Percentiles rank a stretch among this genome's conserved stretches.
Evolutionary conservation across 441 rosid species (phyloP).

Genomic region (Erysimum cheiri): DNA sequence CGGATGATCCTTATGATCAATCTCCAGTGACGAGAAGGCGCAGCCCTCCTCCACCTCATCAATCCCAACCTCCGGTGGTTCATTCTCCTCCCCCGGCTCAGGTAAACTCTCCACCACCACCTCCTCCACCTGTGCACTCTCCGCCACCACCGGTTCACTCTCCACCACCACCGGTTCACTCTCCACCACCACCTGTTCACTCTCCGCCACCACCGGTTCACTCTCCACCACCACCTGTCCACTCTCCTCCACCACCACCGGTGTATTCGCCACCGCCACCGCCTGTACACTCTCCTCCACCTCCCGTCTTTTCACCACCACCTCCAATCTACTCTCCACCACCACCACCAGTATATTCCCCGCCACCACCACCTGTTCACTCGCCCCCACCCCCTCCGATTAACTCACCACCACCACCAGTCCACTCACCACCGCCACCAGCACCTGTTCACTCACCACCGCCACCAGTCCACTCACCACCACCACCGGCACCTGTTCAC

Average conservation of each 20-base stretch:
- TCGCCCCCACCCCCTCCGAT: constrained; percentile 30
- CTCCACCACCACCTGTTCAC: constrained; percentile 27
- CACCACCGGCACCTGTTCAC: constrained; percentile 1
- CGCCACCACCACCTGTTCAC: constrained; percentile 24
- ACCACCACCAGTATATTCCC: constrained; percentile 5
- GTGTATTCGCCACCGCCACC: constrained; percentile 32
- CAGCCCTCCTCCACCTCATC: constrained; percentile 13
- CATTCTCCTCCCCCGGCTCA: constrained; percentile 5
- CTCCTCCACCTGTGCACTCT: constrained; percentile 1
- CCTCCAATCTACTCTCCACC: constrained; percentile 26
- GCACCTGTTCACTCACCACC: constrained; percentile 24
- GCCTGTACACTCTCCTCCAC: constrained; percentile 28
- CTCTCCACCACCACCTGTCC: constrained; percentile 31
- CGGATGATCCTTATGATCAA: constrained; percentile 15
- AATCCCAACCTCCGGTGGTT: background rate
- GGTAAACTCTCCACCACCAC: constrained; percentile 33
- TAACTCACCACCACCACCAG: background rate
- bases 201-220: constrained; percentile 29
- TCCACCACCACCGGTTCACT: constrained; percentile 24
- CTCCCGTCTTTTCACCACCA: constrained; percentile 29
- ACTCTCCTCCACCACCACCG: constrained; percentile 29
- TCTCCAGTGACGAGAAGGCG: constrained; percentile 5
- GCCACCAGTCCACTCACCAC: constrained; percentile 15
- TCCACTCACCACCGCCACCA: constrained; percentile 24
- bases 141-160: constrained; percentile 19